These are phyloP conservation scores for Triticum turgidum DNA, from an alignment of 176 grass and related monocot genomes.

Conservation along the genomic window DNA sequence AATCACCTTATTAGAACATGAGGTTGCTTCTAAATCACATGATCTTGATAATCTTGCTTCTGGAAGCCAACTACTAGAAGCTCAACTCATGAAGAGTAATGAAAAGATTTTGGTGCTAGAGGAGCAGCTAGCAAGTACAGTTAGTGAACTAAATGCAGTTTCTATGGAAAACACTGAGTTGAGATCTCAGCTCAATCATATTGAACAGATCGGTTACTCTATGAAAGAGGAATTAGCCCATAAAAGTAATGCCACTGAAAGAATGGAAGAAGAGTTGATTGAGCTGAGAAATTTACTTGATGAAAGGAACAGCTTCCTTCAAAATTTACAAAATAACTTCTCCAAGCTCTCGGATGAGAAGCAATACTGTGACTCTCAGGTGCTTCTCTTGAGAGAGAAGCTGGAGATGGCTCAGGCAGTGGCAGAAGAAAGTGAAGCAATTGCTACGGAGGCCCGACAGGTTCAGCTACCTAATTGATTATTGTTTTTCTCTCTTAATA, in stretches of 20 bases:
- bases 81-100: conserved; percentile 47
- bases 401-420: conserved; percentile 75
- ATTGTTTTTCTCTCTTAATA: conserved; percentile 10
- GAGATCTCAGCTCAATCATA: conserved; percentile 53
- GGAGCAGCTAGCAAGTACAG: conserved; percentile 56
- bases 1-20: conserved; percentile 51
- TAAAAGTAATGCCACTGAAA: conserved; percentile 38
- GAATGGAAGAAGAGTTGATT: conserved; percentile 63
- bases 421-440: conserved; percentile 89
- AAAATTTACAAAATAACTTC: conserved; percentile 53
- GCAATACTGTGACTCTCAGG: conserved; percentile 42
- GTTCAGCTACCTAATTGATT: conserved; percentile 42
- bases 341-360: conserved; percentile 54
- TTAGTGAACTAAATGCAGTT: conserved; percentile 39
- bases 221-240: conserved; percentile 59
- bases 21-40: conserved; percentile 45
- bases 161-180: conserved; percentile 60
- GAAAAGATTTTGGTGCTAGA: conserved; percentile 49
- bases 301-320: conserved; percentile 22
- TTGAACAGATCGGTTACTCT: conserved; percentile 34
- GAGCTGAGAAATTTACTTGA: conserved; percentile 38
- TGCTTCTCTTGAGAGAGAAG: conserved; percentile 65
- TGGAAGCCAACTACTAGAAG: conserved; percentile 45
- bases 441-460: conserved; percentile 82
- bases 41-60: conserved; percentile 52